Base-by-base conservation (phyloP, 2,329 filamentous ascomycete genomes). In the Aureobasidium sp. region DNA sequence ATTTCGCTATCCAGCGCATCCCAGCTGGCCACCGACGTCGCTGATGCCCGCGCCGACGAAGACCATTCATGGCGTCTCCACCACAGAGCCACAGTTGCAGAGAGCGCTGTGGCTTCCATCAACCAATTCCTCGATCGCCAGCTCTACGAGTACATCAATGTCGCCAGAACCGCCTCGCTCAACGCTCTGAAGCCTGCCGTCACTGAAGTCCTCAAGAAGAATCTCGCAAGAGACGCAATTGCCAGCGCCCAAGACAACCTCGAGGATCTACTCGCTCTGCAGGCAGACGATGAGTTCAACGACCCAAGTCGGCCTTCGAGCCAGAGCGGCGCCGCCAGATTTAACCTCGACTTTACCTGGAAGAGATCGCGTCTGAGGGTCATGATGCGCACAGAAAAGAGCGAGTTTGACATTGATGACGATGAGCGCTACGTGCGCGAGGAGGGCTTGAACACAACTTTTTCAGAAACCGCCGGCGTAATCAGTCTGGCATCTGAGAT, bases 301-400 rank as follows among this genome's bases (percentile, higher is more conserved):
- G 79, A 81, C 29, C 75, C 79, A 3, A 73, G 68, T 15, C 63
- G 61, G 25, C 66, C 67, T 47, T 65, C 67, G 15, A 55, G 63
- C 10, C 66, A 66, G 45, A 69, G 70, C 42, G 65, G 66, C 9
- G 66, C 21, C 21, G 21, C 77, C 11, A 85, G 88, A 67, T 97
- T 93, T 85, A 91, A 97, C 72, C 78, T 96, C n/a, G 90, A 97
- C 71, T 81, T 92, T 61, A 87, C 92, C 21, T 99, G 94, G 92
- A 97, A 95, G 77, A 84, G 94, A 67, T 94, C 92, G 0, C 86
- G 94, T 60, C 77, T 99, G 69, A 86, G 94, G 63, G 96, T 94
- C 73, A 99, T 99, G 94, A 93, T 99, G 27, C 97, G 97, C 73
- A 97, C 92, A 9, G 92, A 94, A 9, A 79, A 99, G 7, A 94